Conservation (phyloP, 2,329 filamentous ascomycete species). For the Colletotrichum incanum region DNA sequence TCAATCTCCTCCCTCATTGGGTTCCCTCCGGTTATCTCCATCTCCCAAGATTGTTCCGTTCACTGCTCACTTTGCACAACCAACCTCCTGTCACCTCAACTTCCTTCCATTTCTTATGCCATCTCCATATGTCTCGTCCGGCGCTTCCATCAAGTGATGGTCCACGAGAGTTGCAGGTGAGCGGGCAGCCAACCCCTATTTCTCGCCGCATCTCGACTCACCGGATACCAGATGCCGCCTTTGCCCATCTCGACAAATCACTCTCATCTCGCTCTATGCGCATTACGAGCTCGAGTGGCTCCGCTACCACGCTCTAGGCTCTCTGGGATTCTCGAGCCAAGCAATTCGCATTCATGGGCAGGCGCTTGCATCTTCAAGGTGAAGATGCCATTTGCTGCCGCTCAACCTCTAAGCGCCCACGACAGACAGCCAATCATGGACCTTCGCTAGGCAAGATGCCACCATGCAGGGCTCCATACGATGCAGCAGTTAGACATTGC, state of each 20-base stretch:
- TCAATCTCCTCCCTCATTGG: not conserved
- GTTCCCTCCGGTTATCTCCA: conserved; percentile 2
- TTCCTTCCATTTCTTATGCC: not conserved
- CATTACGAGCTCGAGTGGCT: conserved; percentile 33
- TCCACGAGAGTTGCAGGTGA: conserved; percentile 18
- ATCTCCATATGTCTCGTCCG: not conserved
- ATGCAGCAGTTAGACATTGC: conserved; percentile 5
- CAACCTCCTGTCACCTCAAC: not conserved
- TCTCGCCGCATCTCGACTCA: conserved; percentile 39
- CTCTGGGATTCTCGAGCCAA: conserved; percentile 32
- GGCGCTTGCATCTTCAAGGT: conserved; percentile 40
- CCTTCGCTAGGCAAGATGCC: conserved; percentile 40
- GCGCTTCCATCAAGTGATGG: conserved; percentile 39
- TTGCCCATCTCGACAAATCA: conserved; percentile 24
- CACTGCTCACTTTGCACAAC: not conserved
- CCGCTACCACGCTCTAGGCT: conserved; percentile 31
- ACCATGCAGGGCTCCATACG: conserved; percentile 42
- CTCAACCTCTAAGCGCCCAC: conserved; percentile 44
- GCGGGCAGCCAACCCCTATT: conserved; percentile 17
- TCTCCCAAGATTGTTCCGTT: not conserved
- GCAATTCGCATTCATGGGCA: conserved; percentile 36
- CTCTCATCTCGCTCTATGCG: conserved; percentile 29
- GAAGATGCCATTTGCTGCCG: conserved; percentile 40
- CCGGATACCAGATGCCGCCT: conserved; percentile 34
- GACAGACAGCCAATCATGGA: conserved; percentile 42